A percentile compares a stretch with the other conserved stretches of the same genome.
phyloP scores from a whole-genome alignment of 164 flowering plant genomes.

The Berberis vulgaris region DNA sequence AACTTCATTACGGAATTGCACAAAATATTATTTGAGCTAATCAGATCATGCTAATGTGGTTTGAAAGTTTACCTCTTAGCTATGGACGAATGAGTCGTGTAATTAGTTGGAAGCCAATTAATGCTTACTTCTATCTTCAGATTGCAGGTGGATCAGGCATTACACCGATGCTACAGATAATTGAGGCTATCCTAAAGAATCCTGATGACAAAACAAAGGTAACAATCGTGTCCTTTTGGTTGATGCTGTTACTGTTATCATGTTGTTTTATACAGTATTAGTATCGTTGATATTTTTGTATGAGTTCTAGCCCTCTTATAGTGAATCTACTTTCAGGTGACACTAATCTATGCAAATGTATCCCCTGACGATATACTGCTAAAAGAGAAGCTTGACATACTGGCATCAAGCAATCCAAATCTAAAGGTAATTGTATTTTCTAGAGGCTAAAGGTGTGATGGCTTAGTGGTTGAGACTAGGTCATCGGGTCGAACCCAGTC shows the following conservation, averaged over 20 bases:
- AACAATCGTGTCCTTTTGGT: not conserved
- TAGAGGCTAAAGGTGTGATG: not conserved
- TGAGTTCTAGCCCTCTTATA: slow-evolving; percentile 1
- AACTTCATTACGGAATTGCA: too few species aligned
- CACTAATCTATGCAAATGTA: slow-evolving; percentile 79
- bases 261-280: not conserved
- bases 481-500: too few species aligned
- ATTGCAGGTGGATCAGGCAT: slow-evolving; percentile 98
- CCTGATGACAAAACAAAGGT: slow-evolving; percentile 97
- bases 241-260: not conserved
- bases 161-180: slow-evolving; percentile 97
- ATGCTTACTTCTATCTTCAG: slow-evolving; percentile 21
- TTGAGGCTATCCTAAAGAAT: slow-evolving; percentile 90
- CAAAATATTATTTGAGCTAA: too few species aligned
- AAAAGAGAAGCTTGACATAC: slow-evolving; percentile 84
- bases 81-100: not conserved
- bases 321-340: slow-evolving; percentile 40
- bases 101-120: not conserved
- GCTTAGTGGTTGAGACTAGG: too few species aligned
- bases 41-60: not conserved
- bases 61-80: not conserved
- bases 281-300: not conserved
- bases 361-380: slow-evolving; percentile 97
- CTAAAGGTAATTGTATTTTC: slow-evolving; percentile 53
- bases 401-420: slow-evolving; percentile 79